A percentile compares a stretch with the other conserved stretches of the same genome.
These are phyloP conservation scores for Eucalyptus lansdowneana DNA, from an alignment of 345 rosid genomes.

Conservation along the genomic window DNA sequence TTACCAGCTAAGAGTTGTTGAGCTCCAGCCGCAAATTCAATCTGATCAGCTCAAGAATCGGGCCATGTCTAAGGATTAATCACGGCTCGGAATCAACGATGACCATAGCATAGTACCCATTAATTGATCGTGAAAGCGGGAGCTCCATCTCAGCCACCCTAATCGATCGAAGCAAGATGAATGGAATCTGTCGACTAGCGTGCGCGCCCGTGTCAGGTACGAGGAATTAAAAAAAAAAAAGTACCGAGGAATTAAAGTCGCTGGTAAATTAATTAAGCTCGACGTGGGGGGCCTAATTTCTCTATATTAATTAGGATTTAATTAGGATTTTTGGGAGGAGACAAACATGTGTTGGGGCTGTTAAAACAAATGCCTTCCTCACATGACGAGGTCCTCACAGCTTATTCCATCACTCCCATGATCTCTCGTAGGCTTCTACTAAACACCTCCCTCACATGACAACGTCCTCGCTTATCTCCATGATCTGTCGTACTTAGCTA, in stretches of 20 bases:
- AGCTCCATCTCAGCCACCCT: neutral
- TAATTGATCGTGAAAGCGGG: neutral
- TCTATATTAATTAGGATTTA: neutral
- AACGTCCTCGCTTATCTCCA: neutral
- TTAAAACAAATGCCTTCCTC: neutral
- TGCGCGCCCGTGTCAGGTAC: neutral
- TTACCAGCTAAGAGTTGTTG: neutral
- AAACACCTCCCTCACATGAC: neutral
- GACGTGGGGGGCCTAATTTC: neutral
- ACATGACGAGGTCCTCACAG: neutral
- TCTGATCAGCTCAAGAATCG: neutral
- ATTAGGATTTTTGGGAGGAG: neutral
- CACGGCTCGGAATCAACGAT: neutral
- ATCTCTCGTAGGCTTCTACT: neutral
- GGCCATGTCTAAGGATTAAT: neutral
- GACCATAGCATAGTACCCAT: neutral
- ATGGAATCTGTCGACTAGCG: neutral
- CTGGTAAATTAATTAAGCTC: neutral
- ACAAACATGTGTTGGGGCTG: neutral
- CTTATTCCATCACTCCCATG: neutral
- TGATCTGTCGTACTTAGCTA: neutral
- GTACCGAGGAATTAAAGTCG: neutral
- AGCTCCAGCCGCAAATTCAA: neutral
- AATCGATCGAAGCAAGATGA: neutral
- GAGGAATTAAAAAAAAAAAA: no score